Conservation (phyloP, 2,329 filamentous ascomycete genomes). For the Exophiala bonariae region DNA sequence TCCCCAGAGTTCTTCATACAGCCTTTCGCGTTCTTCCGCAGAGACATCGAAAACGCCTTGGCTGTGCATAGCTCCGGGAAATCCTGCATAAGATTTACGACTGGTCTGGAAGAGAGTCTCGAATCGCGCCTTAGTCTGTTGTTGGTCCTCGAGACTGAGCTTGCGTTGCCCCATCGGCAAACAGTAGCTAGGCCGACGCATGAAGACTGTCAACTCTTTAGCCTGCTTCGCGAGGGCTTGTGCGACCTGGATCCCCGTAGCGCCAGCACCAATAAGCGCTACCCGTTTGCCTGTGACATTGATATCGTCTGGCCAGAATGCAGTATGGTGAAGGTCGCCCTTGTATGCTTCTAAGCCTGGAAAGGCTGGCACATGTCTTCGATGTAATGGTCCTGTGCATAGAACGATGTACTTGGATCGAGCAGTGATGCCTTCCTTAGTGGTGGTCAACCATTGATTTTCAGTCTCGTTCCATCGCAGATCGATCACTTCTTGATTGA, state of each 20-base stretch:
- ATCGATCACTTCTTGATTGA: constrained; percentile 35
- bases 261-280: constrained; percentile 65
- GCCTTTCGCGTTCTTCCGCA: constrained; percentile 37
- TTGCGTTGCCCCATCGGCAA: constrained; percentile 59
- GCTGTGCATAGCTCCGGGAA: constrained; percentile 56
- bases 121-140: constrained; percentile 47
- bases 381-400: constrained; percentile 38
- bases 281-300: constrained; percentile 60
- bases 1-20: constrained; percentile 51
- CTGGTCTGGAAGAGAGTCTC: constrained; percentile 57
- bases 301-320: constrained; percentile 60
- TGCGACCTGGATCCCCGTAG: constrained; percentile 63
- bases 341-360: constrained; percentile 59
- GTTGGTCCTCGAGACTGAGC: constrained; percentile 51
- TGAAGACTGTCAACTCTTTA: constrained; percentile 52
- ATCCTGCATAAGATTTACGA: constrained; percentile 56
- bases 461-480: constrained; percentile 35
- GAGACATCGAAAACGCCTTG: constrained; percentile 34
- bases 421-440: constrained; percentile 34
- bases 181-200: constrained; percentile 66
- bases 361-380: constrained; percentile 61
- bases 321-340: constrained; percentile 61
- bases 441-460: constrained; percentile 41
- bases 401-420: constrained; percentile 22
- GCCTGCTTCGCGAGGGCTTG: constrained; percentile 60